Evolutionary conservation across 2,329 filamentous ascomycete genomes (phyloP), one percentile per base, ranked within the genome.

Genomic region (Thermochaetoides dissita): DNA sequence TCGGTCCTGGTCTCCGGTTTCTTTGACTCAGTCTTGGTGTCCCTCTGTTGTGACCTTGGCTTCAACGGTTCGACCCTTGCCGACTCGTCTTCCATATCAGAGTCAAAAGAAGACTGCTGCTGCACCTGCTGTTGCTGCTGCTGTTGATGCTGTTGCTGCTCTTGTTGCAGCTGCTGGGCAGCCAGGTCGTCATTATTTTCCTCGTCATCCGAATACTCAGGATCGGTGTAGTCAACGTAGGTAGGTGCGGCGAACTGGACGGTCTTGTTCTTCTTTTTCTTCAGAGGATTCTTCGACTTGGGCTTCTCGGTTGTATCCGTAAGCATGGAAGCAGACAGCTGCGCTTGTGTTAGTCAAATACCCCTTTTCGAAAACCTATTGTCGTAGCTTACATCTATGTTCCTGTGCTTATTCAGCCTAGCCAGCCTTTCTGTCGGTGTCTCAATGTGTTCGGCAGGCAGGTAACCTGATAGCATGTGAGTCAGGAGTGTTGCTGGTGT

Each of bases 401-500:
- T 98, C 57, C 91, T 78, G 63, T 98, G 91, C 64, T 98, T 98
- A 63, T 98, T 98, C 49, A 96, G 65, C 49, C 91, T 79, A 37
- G 91, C 91, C 48, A 98, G 65, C 57, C 91, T 76, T 67, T 98
- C 91, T 10, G 89, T 95, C 2, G 91, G 91, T 7, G 91, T 98
- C 61, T 98, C 91, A 51, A 98, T 98, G 59, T 98, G 91, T 61
- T 98, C 91, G 38, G 91, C 91, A 39, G 91, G 91, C 42, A 98
- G 69, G 58, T 98, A 98, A 36, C 89, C 89, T 94, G 47, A 12
- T 28, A 39, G 17, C 24, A 7, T 40, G 29, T 49, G 53, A 46
- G 56, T 61, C 37, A 24, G 17, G 17, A 24, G 17, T 24, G 17
- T 24, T 24, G 17, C 17, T 5, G 17, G 5, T 24, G 17, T 24